Evolutionary conservation across 2,329 filamentous ascomycete genomes (phyloP).

Genomic region (Blastomyces gilchristii): DNA sequence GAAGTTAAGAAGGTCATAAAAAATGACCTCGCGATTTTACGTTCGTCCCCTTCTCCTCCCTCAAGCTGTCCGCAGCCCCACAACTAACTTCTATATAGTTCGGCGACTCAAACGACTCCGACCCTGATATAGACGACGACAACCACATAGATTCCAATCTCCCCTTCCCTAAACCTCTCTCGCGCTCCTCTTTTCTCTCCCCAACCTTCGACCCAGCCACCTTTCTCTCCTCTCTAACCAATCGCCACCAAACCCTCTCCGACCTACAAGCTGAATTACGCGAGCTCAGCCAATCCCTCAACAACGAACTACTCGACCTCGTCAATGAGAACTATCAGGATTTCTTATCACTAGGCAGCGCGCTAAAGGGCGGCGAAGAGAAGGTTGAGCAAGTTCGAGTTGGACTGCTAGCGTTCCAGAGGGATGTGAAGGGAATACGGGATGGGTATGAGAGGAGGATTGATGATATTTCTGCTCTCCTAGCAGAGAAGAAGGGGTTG

Average conservation of each 20-base stretch:
- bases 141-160: slow-evolving; percentile 52
- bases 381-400: slow-evolving; percentile 83
- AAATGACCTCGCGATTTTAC: slow-evolving; percentile 3
- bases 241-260: slow-evolving; percentile 91
- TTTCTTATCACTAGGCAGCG: slow-evolving; percentile 72
- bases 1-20: background rate
- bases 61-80: background rate
- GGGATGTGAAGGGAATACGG: slow-evolving; percentile 68
- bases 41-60: background rate
- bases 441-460: slow-evolving; percentile 54
- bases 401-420: slow-evolving; percentile 71
- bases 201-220: slow-evolving; percentile 65
- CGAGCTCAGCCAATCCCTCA: slow-evolving; percentile 66
- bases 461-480: slow-evolving; percentile 50
- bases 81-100: slow-evolving; percentile 24
- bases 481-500: slow-evolving; percentile 58
- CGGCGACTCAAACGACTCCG: slow-evolving; percentile 37
- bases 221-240: slow-evolving; percentile 73
- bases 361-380: slow-evolving; percentile 78
- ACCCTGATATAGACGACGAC: slow-evolving; percentile 39
- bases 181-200: slow-evolving; percentile 70
- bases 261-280: slow-evolving; percentile 81
- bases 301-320: slow-evolving; percentile 79
- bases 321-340: slow-evolving; percentile 93
- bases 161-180: slow-evolving; percentile 78